Conservation (phyloP, 2,329 filamentous ascomycete species). For the Cytospora schulzeri region DNA sequence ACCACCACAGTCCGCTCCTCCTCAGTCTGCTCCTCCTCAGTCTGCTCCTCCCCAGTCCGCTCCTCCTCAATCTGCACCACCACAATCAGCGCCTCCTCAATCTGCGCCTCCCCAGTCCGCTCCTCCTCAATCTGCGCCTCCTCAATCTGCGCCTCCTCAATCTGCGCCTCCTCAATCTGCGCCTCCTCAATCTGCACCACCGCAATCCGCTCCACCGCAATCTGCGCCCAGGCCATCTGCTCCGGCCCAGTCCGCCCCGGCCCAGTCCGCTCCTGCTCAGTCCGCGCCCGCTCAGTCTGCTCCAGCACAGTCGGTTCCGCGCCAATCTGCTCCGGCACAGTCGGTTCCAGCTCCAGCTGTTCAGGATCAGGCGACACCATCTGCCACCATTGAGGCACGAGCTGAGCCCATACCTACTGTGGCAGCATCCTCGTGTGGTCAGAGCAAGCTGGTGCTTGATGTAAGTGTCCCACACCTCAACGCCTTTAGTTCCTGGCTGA, state of each 20-base stretch:
- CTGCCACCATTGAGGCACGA: conserved; percentile 19
- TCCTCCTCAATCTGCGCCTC: not conserved
- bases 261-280: conserved; percentile 2
- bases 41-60: not conserved
- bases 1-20: conserved; percentile 3
- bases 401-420: not conserved
- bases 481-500: not conserved
- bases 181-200: not conserved
- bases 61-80: not conserved
- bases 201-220: conserved; percentile 7
- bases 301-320: too few relatives aligned
- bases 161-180: not conserved
- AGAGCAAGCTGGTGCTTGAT: conserved; percentile 24
- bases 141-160: not conserved
- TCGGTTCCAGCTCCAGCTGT: not conserved
- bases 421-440: conserved; percentile 20
- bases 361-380: conserved; percentile 4
- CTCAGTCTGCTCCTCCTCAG: conserved; percentile 9
- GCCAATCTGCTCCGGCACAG: conserved; percentile 1
- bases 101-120: not conserved
- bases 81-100: not conserved
- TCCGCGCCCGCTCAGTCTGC: conserved; percentile 1
- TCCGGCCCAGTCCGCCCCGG: not conserved
- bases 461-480: conserved; percentile 19
- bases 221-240: conserved; percentile 1